Conservation (phyloP, 139 green algal genomes). For the Mychonastes homosphaera region DNA sequence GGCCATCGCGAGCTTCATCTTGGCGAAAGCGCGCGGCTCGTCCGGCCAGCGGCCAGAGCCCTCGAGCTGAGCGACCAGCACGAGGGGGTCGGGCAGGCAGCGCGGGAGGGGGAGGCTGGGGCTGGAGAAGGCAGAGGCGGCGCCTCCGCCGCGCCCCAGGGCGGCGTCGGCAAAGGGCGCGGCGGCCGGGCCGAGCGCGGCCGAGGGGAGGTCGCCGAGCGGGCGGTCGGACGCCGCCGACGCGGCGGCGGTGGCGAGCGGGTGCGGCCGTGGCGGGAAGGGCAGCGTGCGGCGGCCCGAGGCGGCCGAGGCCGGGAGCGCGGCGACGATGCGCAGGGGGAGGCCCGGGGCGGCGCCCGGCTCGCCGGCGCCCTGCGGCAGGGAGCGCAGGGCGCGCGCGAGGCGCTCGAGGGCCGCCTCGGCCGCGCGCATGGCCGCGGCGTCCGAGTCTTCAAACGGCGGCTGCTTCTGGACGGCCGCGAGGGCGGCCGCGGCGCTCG, state of each 20-base stretch:
- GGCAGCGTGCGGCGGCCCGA: slow-evolving; percentile 39
- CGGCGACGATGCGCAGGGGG: slow-evolving; percentile 49
- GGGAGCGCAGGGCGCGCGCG: slow-evolving; percentile 51
- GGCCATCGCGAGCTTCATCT: slow-evolving; percentile 63
- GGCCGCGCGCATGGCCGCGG: slow-evolving; percentile 20
- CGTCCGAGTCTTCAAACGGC: too few relatives aligned
- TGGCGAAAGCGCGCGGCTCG: slow-evolving; percentile 40
- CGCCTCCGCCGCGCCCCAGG: slow-evolving; percentile 1
- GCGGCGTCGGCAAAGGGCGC: background rate
- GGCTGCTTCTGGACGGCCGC: too few relatives aligned
- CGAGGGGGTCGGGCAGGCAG: slow-evolving; percentile 52
- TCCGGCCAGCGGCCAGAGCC: slow-evolving; percentile 57
- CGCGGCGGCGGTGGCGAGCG: slow-evolving; percentile 32
- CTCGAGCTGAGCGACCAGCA: slow-evolving; percentile 68
- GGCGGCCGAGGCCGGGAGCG: slow-evolving; percentile 43
- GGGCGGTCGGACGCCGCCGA: background rate
- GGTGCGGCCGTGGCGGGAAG: slow-evolving; percentile 56
- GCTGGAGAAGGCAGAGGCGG: background rate
- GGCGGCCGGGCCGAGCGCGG: slow-evolving; percentile 3
- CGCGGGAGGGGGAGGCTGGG: slow-evolving; percentile 25
- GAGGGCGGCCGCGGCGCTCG: too few relatives aligned
- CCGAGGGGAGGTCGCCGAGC: background rate
- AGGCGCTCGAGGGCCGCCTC: slow-evolving; percentile 52
- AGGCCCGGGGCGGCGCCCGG: slow-evolving; percentile 35
- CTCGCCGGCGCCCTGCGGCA: slow-evolving; percentile 30